A percentile compares a stretch with the other conserved stretches of the same genome.
Evolutionary conservation across 2,329 filamentous ascomycete species (phyloP).

Genomic region (Colletotrichum falcatum): DNA sequence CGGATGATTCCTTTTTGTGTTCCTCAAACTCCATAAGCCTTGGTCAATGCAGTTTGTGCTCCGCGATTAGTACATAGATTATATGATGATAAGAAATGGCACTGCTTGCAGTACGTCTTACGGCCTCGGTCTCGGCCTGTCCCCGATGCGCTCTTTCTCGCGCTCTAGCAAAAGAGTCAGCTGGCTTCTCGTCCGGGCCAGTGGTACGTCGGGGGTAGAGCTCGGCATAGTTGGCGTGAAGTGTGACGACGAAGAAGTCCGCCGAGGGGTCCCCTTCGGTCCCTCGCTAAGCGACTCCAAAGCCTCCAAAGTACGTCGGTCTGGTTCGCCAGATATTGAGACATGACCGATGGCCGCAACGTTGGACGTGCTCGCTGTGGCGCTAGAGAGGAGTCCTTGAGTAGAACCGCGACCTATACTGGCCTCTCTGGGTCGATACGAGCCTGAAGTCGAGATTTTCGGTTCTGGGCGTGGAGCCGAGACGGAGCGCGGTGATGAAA

Average conservation of each 20-base stretch:
- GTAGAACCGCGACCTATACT: slow-evolving; percentile 47
- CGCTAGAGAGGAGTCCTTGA: slow-evolving; percentile 48
- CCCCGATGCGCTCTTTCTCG: slow-evolving; percentile 53
- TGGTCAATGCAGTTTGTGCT: slow-evolving; percentile 34
- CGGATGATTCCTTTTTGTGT: slow-evolving; percentile 20
- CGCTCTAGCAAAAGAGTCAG: slow-evolving; percentile 68
- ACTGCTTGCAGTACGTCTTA: slow-evolving; percentile 7
- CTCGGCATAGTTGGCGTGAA: slow-evolving; percentile 65
- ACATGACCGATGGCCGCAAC: slow-evolving; percentile 39
- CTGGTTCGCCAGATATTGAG: slow-evolving; percentile 35
- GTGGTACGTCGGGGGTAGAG: slow-evolving; percentile 57
- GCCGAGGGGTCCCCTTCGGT: slow-evolving; percentile 31
- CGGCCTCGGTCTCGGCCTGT: slow-evolving; percentile 28
- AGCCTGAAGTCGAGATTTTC: slow-evolving; percentile 30
- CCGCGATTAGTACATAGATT: slow-evolving; percentile 40
- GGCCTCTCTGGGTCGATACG: slow-evolving; percentile 34
- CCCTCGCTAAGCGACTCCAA: slow-evolving; percentile 21
- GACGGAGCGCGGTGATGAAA: slow-evolving; percentile 36
- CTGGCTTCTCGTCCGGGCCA: slow-evolving; percentile 72
- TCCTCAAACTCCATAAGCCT: slow-evolving; percentile 38
- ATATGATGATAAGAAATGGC: slow-evolving; percentile 18
- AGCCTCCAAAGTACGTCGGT: slow-evolving; percentile 45
- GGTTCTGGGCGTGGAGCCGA: slow-evolving; percentile 36
- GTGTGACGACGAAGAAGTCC: slow-evolving; percentile 48
- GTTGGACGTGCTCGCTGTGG: slow-evolving; percentile 33